A percentile compares a stretch with the other conserved stretches of the same genome.
These are phyloP conservation scores for Sporodiniella umbellata DNA, from an alignment of 371 early-diverging fungal genomes.

Conservation along the genomic window DNA sequence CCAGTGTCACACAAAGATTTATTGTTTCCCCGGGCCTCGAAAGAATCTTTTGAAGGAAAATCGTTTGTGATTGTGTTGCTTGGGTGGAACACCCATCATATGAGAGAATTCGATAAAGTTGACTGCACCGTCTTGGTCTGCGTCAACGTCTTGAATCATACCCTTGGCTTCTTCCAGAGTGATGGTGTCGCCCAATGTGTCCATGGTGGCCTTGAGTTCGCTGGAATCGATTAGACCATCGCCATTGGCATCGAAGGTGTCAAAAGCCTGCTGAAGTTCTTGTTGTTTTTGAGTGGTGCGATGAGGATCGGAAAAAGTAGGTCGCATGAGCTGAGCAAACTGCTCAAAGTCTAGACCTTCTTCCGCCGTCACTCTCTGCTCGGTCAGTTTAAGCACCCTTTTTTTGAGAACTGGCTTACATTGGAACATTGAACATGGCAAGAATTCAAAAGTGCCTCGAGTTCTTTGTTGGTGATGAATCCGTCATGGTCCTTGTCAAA, in stretches of 20 bases:
- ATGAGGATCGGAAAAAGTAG: conserved; percentile 33
- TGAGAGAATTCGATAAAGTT: too few relatives aligned
- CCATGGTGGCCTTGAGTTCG: conserved; percentile 47
- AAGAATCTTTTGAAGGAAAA: too few relatives aligned
- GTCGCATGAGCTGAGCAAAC: conserved; percentile 41
- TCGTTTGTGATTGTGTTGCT: too few relatives aligned
- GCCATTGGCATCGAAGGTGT: conserved; percentile 43
- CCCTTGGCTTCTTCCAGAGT: conserved; percentile 28
- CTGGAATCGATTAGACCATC: conserved; percentile 35
- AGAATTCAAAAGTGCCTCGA: background rate
- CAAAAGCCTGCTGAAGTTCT: conserved; percentile 42
- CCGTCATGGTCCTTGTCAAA: too few relatives aligned
- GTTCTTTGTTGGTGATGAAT: too few relatives aligned
- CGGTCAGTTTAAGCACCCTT: background rate
- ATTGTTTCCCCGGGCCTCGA: too few relatives aligned
- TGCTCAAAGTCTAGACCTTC: conserved; percentile 36
- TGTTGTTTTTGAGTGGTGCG: conserved; percentile 29
- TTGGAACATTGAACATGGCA: too few relatives aligned
- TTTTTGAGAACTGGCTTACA: too few relatives aligned
- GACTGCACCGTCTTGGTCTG: too few relatives aligned
- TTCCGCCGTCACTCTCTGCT: background rate
- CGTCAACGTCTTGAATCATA: conserved; percentile 31
- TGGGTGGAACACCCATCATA: too few relatives aligned
- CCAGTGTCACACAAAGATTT: too few relatives aligned
- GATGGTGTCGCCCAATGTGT: conserved; percentile 38